phyloP scores from a whole-genome alignment of 148 eudicot species.

The Tetragonia tetragonoides region DNA sequence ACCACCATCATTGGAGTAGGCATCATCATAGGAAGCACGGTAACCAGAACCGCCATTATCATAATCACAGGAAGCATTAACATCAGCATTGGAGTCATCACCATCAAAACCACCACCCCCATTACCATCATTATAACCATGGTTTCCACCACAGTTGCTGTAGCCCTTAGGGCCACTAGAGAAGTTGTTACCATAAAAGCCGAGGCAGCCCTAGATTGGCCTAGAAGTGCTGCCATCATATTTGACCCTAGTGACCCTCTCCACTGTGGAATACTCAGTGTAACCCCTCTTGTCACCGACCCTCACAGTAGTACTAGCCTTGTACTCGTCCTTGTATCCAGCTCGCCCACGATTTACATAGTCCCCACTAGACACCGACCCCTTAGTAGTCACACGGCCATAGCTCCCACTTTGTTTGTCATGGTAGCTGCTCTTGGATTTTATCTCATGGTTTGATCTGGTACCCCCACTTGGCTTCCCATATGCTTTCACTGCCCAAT shows the following conservation, averaged over 20 bases:
- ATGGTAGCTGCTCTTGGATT: not conserved
- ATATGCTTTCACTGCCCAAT: too few species aligned
- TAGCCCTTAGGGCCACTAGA: too few species aligned
- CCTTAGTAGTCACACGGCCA: not conserved
- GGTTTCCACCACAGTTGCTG: not conserved
- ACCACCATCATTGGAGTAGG: too few species aligned
- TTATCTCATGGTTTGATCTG: not conserved
- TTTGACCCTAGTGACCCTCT: constrained; percentile 20
- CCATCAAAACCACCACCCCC: too few species aligned
- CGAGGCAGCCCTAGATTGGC: too few species aligned
- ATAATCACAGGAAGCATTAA: too few species aligned
- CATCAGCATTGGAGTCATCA: too few species aligned
- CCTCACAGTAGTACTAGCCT: constrained; percentile 5
- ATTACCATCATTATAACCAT: not conserved
- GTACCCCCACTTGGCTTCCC: not conserved
- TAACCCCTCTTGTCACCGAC: constrained; percentile 27
- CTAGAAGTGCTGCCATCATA: constrained; percentile 19
- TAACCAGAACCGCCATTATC: too few species aligned
- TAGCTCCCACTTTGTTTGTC: constrained; percentile 14
- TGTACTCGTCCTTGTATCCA: constrained; percentile 12
- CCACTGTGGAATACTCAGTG: constrained; percentile 23
- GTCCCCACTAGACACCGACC: constrained; percentile 11
- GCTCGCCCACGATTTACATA: not conserved
- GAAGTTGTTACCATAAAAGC: too few species aligned
- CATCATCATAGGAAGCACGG: too few species aligned